Base-by-base conservation (phyloP, 352 stramenopile genomes). In the Phytopythium oedochilum region DNA sequence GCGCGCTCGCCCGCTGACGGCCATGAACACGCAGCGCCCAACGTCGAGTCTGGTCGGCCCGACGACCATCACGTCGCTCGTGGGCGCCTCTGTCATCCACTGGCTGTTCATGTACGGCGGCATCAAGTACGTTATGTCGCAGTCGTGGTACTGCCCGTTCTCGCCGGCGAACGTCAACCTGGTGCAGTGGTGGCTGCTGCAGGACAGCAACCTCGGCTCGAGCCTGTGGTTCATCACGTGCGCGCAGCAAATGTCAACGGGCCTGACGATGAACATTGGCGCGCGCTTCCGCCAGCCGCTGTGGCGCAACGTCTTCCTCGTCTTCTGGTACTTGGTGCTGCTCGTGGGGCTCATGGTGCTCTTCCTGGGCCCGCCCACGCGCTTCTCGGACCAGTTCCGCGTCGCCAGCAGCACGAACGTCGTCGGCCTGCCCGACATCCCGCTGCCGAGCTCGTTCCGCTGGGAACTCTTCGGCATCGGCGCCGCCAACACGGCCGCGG, bases 31-130 rank as follows among this genome's bases (percentile, higher is more conserved):
- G 15, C 59, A 68, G 25, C 52, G 78, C 5, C 73, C 76, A 18
- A 90, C 80, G 12, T 80, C 76, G 1, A 88, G 73, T 36, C 49
- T 93, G 25, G 71, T 93, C 20, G 80, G 78, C 14, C 63, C 68
- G 0, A 65, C 67, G 3, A 89, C 75, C 11, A 36, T 89, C 2
- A 15, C 55, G 0, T 85, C 66, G 11, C 60, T 70, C 25, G 51
- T 83, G 12, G 78, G 80, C 3, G 60, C 88, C 28, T 51, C 88
- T 26, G 40, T 61, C 0, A 73, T 86, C 45, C 83, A 89, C 63
- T 51, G 84, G 34, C 39, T 74, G 6, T 88, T 71, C 34, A 46
- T 84, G 7, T 66, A 59, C 47, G 59, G 48, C 17, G 44, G 50
- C n/a, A 31, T 84, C 5, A 53, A 68, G 47, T 60, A 73, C 59